Evolutionary conservation across 768 basidiomycete genomes (phyloP).

Genomic region (Saitozyma sp.): DNA sequence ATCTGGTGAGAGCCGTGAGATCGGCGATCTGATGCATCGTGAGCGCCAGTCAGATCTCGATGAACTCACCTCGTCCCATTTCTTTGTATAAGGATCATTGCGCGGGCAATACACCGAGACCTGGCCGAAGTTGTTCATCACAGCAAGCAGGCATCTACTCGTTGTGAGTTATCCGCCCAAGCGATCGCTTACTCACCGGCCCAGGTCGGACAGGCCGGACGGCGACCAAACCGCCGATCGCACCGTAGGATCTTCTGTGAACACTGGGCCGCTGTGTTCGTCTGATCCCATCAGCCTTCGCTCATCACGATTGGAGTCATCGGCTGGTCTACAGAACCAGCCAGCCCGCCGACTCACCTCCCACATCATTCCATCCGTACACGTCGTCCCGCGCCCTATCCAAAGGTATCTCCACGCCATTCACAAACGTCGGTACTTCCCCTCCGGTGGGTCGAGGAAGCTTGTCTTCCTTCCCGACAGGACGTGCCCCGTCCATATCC

Average conservation of each 20-base stretch:
- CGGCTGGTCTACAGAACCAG: neutral
- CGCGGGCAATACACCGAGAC: constrained; percentile 36
- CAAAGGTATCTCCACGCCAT: constrained; percentile 30
- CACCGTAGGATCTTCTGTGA: constrained; percentile 15
- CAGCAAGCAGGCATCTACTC: constrained; percentile 33
- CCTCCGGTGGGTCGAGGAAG: constrained; percentile 23
- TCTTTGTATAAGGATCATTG: constrained; percentile 32
- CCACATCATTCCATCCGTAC: constrained; percentile 30
- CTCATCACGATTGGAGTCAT: neutral
- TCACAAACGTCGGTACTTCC: constrained; percentile 32
- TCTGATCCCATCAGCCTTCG: constrained; percentile 10
- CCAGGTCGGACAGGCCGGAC: constrained; percentile 36
- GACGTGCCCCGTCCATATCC: neutral
- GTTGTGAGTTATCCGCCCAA: neutral
- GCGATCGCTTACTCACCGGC: constrained; percentile 25
- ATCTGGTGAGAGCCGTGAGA: constrained; percentile 17
- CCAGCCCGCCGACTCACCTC: constrained; percentile 19
- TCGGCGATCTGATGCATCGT: constrained; percentile 21
- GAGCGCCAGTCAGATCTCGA: neutral
- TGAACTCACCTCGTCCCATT: constrained; percentile 34
- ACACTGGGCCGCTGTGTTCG: constrained; percentile 15
- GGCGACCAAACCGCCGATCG: constrained; percentile 38
- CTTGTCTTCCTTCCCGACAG: neutral
- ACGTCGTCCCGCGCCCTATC: constrained; percentile 20
- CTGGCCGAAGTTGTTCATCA: constrained; percentile 26